These are phyloP conservation scores for Chlorella variabilis DNA, from an alignment of 163 green algal species.

Conservation along the genomic window DNA sequence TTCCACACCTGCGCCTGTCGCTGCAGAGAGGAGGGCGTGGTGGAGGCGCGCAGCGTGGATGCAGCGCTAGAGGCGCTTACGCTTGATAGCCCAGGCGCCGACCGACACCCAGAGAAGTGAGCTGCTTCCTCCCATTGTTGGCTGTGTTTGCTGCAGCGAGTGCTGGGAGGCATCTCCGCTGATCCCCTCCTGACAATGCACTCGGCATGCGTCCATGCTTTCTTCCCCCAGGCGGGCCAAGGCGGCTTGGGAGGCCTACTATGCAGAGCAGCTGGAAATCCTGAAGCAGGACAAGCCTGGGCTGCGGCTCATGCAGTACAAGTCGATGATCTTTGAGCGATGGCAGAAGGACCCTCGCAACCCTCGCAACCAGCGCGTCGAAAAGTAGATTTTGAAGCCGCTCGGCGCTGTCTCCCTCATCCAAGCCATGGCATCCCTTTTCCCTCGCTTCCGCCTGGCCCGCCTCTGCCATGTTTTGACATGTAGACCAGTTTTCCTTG, in stretches of 20 bases:
- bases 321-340: slow-evolving; percentile 64
- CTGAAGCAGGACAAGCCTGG: slow-evolving; percentile 31
- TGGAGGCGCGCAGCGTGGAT: slow-evolving; percentile 57
- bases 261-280: slow-evolving; percentile 47
- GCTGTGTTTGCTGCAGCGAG: not conserved
- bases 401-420: too few species aligned
- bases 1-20: too few species aligned
- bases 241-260: slow-evolving; percentile 61
- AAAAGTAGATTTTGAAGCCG: too few species aligned
- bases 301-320: slow-evolving; percentile 64
- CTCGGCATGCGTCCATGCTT: too few species aligned
- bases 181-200: too few species aligned
- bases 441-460: too few species aligned
- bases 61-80: slow-evolving; percentile 56
- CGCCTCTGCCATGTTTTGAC: too few species aligned
- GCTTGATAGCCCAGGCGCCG: slow-evolving; percentile 36
- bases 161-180: too few species aligned
- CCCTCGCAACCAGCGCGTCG: slow-evolving; percentile 57
- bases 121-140: not conserved
- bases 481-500: too few species aligned
- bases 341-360: slow-evolving; percentile 63
- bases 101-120: slow-evolving; percentile 71
- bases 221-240: slow-evolving; percentile 55
- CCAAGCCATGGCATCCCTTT: too few species aligned
- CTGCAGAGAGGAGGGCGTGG: slow-evolving; percentile 42